phyloP scores from a whole-genome alignment of 2,329 filamentous ascomycete species.

The Nigrospora oryzae region DNA sequence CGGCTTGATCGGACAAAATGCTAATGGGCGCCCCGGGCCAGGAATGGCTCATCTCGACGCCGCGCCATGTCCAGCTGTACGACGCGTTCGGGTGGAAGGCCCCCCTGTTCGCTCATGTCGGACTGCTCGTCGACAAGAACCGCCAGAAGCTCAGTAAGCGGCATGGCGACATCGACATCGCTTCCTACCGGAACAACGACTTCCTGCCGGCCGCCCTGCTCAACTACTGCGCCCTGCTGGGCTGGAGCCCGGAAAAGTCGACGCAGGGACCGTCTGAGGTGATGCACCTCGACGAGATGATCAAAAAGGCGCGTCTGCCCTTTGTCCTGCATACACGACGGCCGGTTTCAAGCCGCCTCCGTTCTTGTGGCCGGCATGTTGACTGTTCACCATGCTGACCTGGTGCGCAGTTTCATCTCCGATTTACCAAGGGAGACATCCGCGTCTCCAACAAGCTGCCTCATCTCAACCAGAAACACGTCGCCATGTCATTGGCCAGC shows the following conservation, averaged over 20 bases:
- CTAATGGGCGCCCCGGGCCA: slow-evolving; percentile 18
- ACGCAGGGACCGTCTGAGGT: slow-evolving; percentile 49
- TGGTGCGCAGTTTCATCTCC: slow-evolving; percentile 59
- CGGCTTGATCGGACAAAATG: background rate
- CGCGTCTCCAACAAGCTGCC: slow-evolving; percentile 75
- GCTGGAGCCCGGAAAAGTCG: slow-evolving; percentile 56
- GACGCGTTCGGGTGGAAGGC: slow-evolving; percentile 66
- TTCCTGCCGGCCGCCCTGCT: slow-evolving; percentile 43
- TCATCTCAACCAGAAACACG: slow-evolving; percentile 52
- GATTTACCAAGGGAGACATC: slow-evolving; percentile 87
- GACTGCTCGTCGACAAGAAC: slow-evolving; percentile 60
- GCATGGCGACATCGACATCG: slow-evolving; percentile 45
- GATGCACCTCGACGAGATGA: slow-evolving; percentile 62
- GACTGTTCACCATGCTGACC: background rate
- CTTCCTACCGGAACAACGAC: slow-evolving; percentile 37
- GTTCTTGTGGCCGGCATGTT: background rate
- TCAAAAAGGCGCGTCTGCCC: slow-evolving; percentile 49
- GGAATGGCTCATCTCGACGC: slow-evolving; percentile 96
- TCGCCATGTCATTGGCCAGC: slow-evolving; percentile 3
- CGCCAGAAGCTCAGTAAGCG: slow-evolving; percentile 82
- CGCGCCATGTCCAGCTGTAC: slow-evolving; percentile 64
- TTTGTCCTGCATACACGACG: background rate
- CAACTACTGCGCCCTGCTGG: slow-evolving; percentile 80
- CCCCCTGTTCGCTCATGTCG: slow-evolving; percentile 73
- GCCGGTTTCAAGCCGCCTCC: slow-evolving; percentile 7